Conservation (phyloP, 2,329 filamentous ascomycete species). For the Pseudogymnoascus sp. region DNA sequence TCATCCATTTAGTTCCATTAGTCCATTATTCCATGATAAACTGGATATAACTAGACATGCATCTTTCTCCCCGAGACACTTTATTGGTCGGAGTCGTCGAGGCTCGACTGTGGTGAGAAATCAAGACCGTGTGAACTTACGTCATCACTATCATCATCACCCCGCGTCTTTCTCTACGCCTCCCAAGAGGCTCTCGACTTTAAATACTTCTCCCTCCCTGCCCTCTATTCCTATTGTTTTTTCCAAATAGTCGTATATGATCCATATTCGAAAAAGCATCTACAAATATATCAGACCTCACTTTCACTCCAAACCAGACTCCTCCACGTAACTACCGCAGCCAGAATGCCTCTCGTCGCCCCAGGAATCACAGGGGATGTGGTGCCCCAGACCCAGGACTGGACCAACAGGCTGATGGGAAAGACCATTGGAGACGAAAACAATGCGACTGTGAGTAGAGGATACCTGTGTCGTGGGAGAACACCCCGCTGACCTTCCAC, state of each 20-base stretch:
- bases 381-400: constrained; percentile 1
- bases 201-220: background rate
- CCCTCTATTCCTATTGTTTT: background rate
- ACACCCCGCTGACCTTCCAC: background rate
- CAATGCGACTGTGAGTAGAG: background rate
- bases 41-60: background rate
- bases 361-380: background rate
- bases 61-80: background rate
- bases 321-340: background rate
- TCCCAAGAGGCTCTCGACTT: background rate
- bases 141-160: background rate
- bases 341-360: constrained; percentile 1
- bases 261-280: background rate
- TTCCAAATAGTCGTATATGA: background rate
- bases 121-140: background rate
- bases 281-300: background rate
- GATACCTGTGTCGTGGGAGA: too few species aligned
- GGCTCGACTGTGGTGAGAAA: background rate
- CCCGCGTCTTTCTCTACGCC: background rate
- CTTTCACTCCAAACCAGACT: background rate
- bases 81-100: background rate
- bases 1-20: background rate
- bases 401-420: background rate
- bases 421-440: constrained; percentile 5
- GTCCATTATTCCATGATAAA: background rate